These are phyloP conservation scores for Chernovozyma sophiae-reginae DNA, from an alignment of 1,139 yeast genomes.

Conservation along the genomic window DNA sequence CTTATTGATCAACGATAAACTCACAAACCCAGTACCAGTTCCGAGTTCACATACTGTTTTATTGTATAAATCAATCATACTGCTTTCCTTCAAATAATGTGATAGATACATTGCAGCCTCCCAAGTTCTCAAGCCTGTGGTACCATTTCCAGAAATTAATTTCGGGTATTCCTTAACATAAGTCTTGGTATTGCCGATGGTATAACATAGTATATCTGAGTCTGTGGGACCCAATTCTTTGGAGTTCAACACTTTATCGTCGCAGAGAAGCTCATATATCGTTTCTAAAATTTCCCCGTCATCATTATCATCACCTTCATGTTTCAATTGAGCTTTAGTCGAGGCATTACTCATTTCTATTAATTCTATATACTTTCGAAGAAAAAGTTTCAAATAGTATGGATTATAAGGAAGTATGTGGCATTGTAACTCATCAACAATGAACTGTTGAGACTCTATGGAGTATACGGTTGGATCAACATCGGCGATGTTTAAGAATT, in stretches of 20 bases:
- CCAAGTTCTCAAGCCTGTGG: slow-evolving; percentile 93
- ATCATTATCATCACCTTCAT: neutral
- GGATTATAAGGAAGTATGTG: slow-evolving; percentile 29
- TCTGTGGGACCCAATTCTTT: slow-evolving; percentile 40
- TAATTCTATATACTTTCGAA: slow-evolving; percentile 35
- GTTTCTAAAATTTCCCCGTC: slow-evolving; percentile 38
- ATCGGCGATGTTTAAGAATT: neutral
- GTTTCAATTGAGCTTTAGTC: neutral
- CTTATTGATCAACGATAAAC: slow-evolving; percentile 47
- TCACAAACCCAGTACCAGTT: slow-evolving; percentile 86
- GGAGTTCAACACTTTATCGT: slow-evolving; percentile 33
- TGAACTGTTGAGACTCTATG: slow-evolving; percentile 7
- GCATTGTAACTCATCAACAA: neutral
- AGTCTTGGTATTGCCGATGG: slow-evolving; percentile 28
- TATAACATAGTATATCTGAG: slow-evolving; percentile 46
- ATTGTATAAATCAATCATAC: slow-evolving; percentile 9
- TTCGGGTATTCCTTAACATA: slow-evolving; percentile 58
- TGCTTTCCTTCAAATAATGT: slow-evolving; percentile 32
- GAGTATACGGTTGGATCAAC: neutral
- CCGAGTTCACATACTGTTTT: slow-evolving; percentile 66
- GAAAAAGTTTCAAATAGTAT: slow-evolving; percentile 45
- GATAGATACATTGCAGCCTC: slow-evolving; percentile 80
- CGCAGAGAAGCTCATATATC: slow-evolving; percentile 49
- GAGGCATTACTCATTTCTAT: slow-evolving; percentile 24
- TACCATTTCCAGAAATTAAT: slow-evolving; percentile 65